Percentiles rank a stretch among this genome's conserved stretches.
Evolutionary conservation across 345 rosid genomes (phyloP).

Genomic region (Iberis pinnata): DNA sequence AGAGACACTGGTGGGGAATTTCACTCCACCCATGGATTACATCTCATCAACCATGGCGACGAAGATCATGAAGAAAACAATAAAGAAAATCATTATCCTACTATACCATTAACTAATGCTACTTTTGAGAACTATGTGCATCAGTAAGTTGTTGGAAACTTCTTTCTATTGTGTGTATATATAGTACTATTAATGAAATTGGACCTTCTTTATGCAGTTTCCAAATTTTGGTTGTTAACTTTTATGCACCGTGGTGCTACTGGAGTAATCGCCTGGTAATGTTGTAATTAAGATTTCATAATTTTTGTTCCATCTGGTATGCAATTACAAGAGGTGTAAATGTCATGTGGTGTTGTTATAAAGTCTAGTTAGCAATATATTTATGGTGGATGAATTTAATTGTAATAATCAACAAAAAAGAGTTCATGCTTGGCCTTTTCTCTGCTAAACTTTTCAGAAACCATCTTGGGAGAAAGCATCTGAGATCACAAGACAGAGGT

Average conservation of each 20-base stretch:
- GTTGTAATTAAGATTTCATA: not conserved
- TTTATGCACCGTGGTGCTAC: slow-evolving; percentile 92
- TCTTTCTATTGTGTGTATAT: slow-evolving; percentile 4
- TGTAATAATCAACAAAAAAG: too few relatives aligned
- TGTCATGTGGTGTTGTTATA: too few relatives aligned
- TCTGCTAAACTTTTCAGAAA: slow-evolving; percentile 48
- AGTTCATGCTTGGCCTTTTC: not conserved
- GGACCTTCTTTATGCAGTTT: slow-evolving; percentile 41
- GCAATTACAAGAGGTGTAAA: too few relatives aligned
- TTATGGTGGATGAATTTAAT: too few relatives aligned
- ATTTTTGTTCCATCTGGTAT: not conserved
- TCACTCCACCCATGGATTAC: slow-evolving; percentile 46
- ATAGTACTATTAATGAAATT: slow-evolving; percentile 12
- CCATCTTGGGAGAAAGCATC: slow-evolving; percentile 96
- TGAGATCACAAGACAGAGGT: slow-evolving; percentile 68
- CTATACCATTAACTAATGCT: slow-evolving; percentile 40
- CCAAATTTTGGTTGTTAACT: slow-evolving; percentile 79
- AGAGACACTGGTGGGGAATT: slow-evolving; percentile 63
- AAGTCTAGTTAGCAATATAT: not conserved
- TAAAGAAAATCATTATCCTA: slow-evolving; percentile 28
- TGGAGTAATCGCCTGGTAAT: slow-evolving; percentile 92
- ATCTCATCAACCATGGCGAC: slow-evolving; percentile 81
- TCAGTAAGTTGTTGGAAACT: slow-evolving; percentile 50
- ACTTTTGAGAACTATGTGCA: slow-evolving; percentile 64
- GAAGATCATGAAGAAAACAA: slow-evolving; percentile 43